Evolutionary conservation across 2,329 filamentous ascomycete genomes (phyloP).

Genomic region (Botrytis medusae): DNA sequence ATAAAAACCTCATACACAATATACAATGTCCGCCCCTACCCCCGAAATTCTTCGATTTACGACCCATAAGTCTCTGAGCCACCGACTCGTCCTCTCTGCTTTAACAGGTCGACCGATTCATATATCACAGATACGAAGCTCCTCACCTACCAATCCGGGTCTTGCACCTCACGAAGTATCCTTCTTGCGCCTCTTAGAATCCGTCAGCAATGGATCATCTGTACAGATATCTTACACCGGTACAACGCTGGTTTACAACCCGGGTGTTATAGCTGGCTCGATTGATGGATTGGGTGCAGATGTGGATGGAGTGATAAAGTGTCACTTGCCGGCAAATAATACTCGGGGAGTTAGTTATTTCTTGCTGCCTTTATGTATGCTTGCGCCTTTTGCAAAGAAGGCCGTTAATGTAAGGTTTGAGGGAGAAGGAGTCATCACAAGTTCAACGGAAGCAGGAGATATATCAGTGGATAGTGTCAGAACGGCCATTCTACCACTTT

Average conservation of each 20-base stretch:
- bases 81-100: conserved; percentile 85
- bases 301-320: conserved; percentile 67
- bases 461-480: conserved; percentile 91
- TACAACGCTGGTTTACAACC: conserved; percentile 87
- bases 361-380: conserved; percentile 80
- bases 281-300: conserved; percentile 68
- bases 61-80: conserved; percentile 76
- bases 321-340: conserved; percentile 75
- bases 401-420: conserved; percentile 88
- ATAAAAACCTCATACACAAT: conserved; percentile 17
- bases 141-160: conserved; percentile 82
- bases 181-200: conserved; percentile 89
- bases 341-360: conserved; percentile 87
- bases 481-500: conserved; percentile 87
- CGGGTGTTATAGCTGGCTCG: conserved; percentile 86
- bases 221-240: conserved; percentile 97
- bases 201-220: conserved; percentile 89
- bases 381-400: conserved; percentile 90
- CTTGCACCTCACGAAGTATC: conserved; percentile 92
- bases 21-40: conserved; percentile 37
- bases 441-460: conserved; percentile 78
- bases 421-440: conserved; percentile 90
- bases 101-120: conserved; percentile 86
- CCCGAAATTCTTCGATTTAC: conserved; percentile 69
- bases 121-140: conserved; percentile 89